Evolutionary conservation across 306 rosid genomes (phyloP), one percentile per base, ranked within the genome.

Genomic region (Sindora glabra): DNA sequence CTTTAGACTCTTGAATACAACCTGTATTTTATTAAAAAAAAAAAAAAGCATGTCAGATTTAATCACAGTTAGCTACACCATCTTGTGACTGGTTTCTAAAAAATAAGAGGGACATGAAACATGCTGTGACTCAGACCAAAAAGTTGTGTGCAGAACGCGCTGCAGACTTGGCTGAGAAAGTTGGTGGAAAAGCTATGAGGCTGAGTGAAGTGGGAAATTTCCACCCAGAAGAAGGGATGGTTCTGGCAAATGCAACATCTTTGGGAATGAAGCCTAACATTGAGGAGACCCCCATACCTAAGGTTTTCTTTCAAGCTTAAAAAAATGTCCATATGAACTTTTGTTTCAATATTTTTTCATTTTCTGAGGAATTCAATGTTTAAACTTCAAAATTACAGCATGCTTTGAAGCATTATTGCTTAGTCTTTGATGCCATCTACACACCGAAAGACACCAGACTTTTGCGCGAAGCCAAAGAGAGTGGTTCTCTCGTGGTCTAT

Each of bases 381-480:
- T 22, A 29, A 34, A 33, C 16, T 25, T 64, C 17, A 29, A 34
- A 33, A 13, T 25, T 74, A 62, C 71, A 79, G 85, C 49, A 76
- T 33, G 69, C 77, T 49, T 63, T 80, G 26, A 69, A 30, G 62
- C 57, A 72, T 36, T 80, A 80, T 24, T 68, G 79, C 59, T 38
- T 80, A 16, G 85, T 80, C 40, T 80, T 80, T 56, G 85, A 80
- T 69, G 81, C 82, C 11, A 65, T 80, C 10, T 80, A 80, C 65
- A 80, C 79, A 10, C 82, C 85, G 3, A 80, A 76, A 49, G 74
- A 80, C 26, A 80, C 85, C 8, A 68, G 68, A 50, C 73, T 72
- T 13, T 74, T 76, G 57, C 27, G 58, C 3, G 82, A 76, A 14
- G 85, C 82, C 3, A 69, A 58, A 59, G 77, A 68, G 47, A 65